phyloP scores from a whole-genome alignment of 176 grass and related monocot genomes.

The Musa acuminata region DNA sequence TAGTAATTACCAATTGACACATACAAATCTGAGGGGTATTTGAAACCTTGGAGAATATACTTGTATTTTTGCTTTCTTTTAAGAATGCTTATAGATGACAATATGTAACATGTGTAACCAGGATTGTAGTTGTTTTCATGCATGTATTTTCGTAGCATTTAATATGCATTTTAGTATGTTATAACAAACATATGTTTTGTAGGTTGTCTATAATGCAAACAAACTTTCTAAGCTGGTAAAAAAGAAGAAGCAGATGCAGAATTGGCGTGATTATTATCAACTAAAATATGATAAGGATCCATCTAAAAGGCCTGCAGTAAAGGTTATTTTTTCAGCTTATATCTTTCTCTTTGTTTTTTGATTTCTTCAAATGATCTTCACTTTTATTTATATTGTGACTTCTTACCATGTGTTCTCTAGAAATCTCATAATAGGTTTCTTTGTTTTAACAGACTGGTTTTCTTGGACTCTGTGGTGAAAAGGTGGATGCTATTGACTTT shows the following conservation, averaged over 20 bases:
- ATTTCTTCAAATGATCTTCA: background rate
- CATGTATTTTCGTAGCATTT: too few species aligned
- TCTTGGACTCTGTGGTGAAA: slow-evolving; percentile 7
- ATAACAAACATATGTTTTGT: background rate
- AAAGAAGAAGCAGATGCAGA: slow-evolving; percentile 13
- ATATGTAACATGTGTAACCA: too few species aligned
- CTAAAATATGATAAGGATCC: background rate
- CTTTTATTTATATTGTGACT: background rate
- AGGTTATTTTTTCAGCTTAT: background rate
- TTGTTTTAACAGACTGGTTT: slow-evolving; percentile 10
- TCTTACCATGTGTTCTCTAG: background rate
- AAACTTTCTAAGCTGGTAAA: slow-evolving; percentile 4
- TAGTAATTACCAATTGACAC: too few species aligned
- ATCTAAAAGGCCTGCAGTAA: slow-evolving; percentile 4
- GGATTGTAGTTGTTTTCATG: too few species aligned
- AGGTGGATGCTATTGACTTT: slow-evolving; percentile 17
- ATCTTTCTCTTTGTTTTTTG: background rate
- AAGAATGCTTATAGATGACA: too few species aligned
- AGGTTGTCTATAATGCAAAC: slow-evolving; percentile 18
- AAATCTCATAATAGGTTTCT: background rate
- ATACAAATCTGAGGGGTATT: too few species aligned
- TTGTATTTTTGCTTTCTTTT: background rate
- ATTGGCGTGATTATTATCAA: slow-evolving; percentile 13
- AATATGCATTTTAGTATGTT: too few species aligned
- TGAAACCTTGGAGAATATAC: too few species aligned